phyloP scores from a whole-genome alignment of 2,329 filamentous ascomycete species.

The Aspergillus unguis region DNA sequence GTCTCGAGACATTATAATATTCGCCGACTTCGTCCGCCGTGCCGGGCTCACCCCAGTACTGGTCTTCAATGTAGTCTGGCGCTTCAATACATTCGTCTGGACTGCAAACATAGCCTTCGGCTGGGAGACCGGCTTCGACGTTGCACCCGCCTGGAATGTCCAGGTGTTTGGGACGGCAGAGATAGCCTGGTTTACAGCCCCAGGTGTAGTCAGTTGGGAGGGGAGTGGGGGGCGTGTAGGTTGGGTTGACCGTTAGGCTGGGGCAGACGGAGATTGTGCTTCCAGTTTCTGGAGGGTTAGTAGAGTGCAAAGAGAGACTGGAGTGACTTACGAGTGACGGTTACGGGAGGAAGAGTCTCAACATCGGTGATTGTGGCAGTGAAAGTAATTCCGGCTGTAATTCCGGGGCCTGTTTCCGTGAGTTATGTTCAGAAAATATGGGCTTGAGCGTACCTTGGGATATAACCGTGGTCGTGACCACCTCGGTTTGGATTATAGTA shows the following conservation, averaged over 20 bases:
- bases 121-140: conserved; percentile 38
- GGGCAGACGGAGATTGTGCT: conserved; percentile 27
- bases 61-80: conserved; percentile 25
- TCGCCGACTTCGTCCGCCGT: conserved; percentile 17
- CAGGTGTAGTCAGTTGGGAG: conserved; percentile 30
- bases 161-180: conserved; percentile 36
- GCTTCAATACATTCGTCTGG: conserved; percentile 37
- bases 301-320: too few species aligned
- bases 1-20: conserved; percentile 48
- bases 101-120: conserved; percentile 35
- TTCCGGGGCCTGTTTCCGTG: background rate
- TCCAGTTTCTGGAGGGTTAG: too few species aligned
- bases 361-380: conserved; percentile 5
- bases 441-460: background rate
- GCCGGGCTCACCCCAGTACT: conserved; percentile 25
- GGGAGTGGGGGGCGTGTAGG: conserved; percentile 25
- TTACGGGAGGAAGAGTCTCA: background rate
- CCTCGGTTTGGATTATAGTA: conserved; percentile 12
- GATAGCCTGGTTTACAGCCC: conserved; percentile 43
- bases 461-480: conserved; percentile 18
- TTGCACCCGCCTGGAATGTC: conserved; percentile 32
- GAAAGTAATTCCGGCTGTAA: conserved; percentile 5
- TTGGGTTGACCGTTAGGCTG: conserved; percentile 28
- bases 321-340: background rate
- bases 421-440: background rate